Evolutionary conservation across 805 yeast genomes (phyloP), one percentile per base, ranked within the genome.

Genomic region (Yamadazyma phyllophila): DNA sequence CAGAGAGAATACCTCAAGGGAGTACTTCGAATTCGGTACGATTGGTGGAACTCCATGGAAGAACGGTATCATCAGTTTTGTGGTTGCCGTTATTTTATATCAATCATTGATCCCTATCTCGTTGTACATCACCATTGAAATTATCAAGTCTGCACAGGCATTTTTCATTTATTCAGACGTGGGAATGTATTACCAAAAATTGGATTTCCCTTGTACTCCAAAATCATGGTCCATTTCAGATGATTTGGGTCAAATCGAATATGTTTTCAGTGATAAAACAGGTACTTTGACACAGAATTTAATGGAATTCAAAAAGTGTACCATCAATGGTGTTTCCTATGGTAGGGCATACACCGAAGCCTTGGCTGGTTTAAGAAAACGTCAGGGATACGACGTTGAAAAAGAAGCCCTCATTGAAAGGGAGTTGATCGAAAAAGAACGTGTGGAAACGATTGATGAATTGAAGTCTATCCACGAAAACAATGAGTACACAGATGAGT

Each of bases 331-430:
- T 39, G 68, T 73, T 15, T 71, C 82, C 12, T 87, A 87, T 57
- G 95, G 95, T 24, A 66, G 80, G 49, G 94, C 94, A 0, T 87
- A 87, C 57, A 87, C 96, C 1, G 96, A 87, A 58, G 94, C 94
- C 0, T 70, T 81, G 36, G 88, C 86, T 14, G 96, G 94, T 36
- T 72, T 87, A 59, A 75, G 88, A 56, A 84, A 85, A 62, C 71
- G 95, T 60, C 82, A 82, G 63, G 96, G 96, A 27, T 63, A 85
- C 41, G 88, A 87, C 63, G 86, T 83, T 6, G 85, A 82, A 44
- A 73, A 72, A 42, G 90, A 83, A 61, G 69, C 78, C 1, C 66
- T 68, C 2, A 55, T 62, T 16, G 85, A 83, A 65, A 72, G 70
- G 42, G 70, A 69, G 31, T 75, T 68, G 8, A 85, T 87, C 48